These are phyloP conservation scores for Ophiocytium majus DNA, from an alignment of 352 stramenopile species.

Conservation along the genomic window DNA sequence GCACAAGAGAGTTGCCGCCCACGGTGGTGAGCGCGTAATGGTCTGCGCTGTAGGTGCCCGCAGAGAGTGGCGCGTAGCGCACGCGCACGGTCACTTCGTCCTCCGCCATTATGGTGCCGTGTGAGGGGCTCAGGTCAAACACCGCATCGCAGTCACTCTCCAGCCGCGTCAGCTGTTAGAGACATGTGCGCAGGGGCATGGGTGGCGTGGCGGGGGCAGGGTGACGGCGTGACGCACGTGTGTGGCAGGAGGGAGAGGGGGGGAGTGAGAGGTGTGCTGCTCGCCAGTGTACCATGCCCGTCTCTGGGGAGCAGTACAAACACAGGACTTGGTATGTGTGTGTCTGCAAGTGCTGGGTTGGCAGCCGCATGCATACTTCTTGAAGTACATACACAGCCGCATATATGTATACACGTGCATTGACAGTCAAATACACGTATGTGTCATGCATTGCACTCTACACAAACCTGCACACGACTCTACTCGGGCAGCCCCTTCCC, in stretches of 20 bases:
- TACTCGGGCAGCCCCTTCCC: neutral
- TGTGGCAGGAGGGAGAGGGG: no score
- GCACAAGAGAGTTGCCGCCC: conserved; percentile 71
- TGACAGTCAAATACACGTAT: neutral
- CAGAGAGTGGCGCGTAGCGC: conserved; percentile 71
- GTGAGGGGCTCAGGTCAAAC: conserved; percentile 72
- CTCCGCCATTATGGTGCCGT: conserved; percentile 71
- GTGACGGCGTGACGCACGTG: no score
- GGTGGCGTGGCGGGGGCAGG: no score
- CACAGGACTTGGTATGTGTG: no score
- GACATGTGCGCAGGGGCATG: no score
- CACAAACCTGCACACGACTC: neutral
- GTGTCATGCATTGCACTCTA: neutral
- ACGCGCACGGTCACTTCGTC: conserved; percentile 65
- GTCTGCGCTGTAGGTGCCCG: conserved; percentile 80
- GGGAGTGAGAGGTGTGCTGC: no score
- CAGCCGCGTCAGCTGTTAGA: conserved; percentile 62
- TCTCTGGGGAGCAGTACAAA: no score
- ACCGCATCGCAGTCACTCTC: conserved; percentile 77
- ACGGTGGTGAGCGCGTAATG: conserved; percentile 81
- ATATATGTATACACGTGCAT: no score
- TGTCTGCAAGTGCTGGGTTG: neutral
- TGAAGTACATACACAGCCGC: neutral
- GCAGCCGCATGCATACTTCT: neutral
- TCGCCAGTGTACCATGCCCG: no score